Conservation (phyloP, 108 stramenopile species). For the Nitzschia sp. region DNA sequence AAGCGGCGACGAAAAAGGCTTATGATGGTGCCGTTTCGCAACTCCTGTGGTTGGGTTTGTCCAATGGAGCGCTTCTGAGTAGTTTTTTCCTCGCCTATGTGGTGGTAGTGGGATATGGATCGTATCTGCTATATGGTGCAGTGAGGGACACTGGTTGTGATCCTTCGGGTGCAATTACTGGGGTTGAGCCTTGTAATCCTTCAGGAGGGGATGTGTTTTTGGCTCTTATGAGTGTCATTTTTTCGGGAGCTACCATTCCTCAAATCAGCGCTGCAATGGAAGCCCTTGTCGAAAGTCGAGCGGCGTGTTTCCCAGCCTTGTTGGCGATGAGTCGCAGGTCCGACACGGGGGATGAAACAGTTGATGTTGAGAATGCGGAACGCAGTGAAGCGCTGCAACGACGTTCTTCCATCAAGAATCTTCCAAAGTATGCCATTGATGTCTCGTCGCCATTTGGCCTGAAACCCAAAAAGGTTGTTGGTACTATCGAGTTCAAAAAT, state of each 20-base stretch:
- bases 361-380: constrained; percentile 9
- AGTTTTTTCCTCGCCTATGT: constrained; percentile 34
- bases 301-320: constrained; percentile 45
- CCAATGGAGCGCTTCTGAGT: constrained; percentile 47
- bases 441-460: constrained; percentile 52
- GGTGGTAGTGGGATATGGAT: constrained; percentile 35
- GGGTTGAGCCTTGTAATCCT: constrained; percentile 38
- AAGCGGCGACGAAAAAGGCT: constrained; percentile 40
- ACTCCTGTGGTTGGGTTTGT: constrained; percentile 35
- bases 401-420: background rate
- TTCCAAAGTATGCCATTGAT: constrained; percentile 35
- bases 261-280: constrained; percentile 45
- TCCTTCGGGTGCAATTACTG: constrained; percentile 42
- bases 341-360: constrained; percentile 2
- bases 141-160: constrained; percentile 49
- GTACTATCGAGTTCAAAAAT: constrained; percentile 47
- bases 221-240: constrained; percentile 46
- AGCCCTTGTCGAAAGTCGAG: constrained; percentile 33
- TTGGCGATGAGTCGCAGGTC: constrained; percentile 39
- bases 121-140: constrained; percentile 23
- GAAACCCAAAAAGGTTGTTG: constrained; percentile 40
- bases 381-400: background rate
- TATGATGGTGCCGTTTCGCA: constrained; percentile 29
- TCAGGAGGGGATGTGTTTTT: constrained; percentile 42
- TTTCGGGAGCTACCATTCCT: constrained; percentile 40